A percentile compares a stretch with the other conserved stretches of the same genome.
These are phyloP conservation scores for Phialophora tarda DNA, from an alignment of 2,329 filamentous ascomycete genomes.

Conservation along the genomic window DNA sequence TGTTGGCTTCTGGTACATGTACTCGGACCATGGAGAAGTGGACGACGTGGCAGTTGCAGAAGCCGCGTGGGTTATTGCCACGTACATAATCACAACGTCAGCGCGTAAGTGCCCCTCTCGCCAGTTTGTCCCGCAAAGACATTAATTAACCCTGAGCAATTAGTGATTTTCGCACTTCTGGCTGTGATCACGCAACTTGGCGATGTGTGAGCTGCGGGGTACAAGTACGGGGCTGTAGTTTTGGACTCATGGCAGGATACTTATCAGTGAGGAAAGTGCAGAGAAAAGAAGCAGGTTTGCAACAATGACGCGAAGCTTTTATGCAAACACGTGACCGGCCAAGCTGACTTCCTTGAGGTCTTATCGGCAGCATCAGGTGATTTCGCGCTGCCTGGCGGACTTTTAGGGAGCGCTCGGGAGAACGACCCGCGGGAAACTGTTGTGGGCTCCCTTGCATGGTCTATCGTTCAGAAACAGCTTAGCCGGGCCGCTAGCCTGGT, in stretches of 20 bases:
- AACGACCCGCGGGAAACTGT: constrained; percentile 9
- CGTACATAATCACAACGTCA: constrained; percentile 26
- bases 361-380: constrained; percentile 19
- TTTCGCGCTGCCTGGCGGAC: not conserved
- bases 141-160: not conserved
- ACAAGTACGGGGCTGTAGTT: not conserved
- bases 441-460: constrained; percentile 15
- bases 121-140: not conserved
- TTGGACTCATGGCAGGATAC: not conserved
- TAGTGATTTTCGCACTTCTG: constrained; percentile 27
- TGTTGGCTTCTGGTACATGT: constrained; percentile 29
- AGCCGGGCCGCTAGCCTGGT: constrained; percentile 1
- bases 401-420: constrained; percentile 8
- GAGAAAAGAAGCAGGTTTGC: not conserved
- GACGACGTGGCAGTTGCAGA: constrained; percentile 27
- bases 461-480: not conserved
- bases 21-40: constrained; percentile 25
- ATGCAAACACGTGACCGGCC: constrained; percentile 10
- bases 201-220: constrained; percentile 19
- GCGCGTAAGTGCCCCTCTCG: constrained; percentile 16
- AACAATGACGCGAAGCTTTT: not conserved
- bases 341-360: not conserved
- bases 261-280: not conserved
- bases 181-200: constrained; percentile 30
- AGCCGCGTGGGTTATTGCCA: constrained; percentile 27